Base-by-base conservation (phyloP, 2,329 filamentous ascomycete genomes). In the Fusarium euwallaceae region DNA sequence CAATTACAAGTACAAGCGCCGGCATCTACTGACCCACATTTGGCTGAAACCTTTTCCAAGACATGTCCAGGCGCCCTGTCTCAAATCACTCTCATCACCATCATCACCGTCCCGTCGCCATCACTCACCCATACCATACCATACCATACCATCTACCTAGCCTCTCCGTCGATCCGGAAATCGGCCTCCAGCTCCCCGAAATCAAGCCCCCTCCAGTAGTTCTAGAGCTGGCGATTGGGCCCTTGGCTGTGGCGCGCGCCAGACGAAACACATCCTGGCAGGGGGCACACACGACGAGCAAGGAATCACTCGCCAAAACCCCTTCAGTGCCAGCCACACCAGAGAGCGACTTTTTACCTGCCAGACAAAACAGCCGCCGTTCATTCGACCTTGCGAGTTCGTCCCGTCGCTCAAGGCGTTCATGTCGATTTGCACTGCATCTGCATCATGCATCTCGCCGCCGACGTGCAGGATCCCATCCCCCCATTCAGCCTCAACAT, bases 241-340 rank as follows among this genome's bases (percentile, higher is more conserved):
- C 64, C 62, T 72, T 53, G 37, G 27, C 65, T 74, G 64, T 74
- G 71, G 76, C 76, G 76, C 76, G 76, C 76, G 76, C 76, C 73
- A 78, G 70, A 76, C 72, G 73, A 78, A 78, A 78, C 76, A 67
- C 41, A 74, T 74, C 73, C 67, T 62, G 71, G 39, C 22, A 65
- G n/a, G 34, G 41, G 39, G 14, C 27, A 34, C 53, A 58, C 53
- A 58, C 53, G 29, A 58, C 53, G 32, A 58, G 32, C 29, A 24
- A 58, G 32, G 53, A 58, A 58, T 58, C 32, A 16, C 32, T 58
- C 53, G 29, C 48, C 48, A 29, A 53, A 43, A 27, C 43, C 14
- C 24, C 48, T 53, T 29, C 24, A n/a, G 48, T 4, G 48, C 24
- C 48, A 53, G 48, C 48, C 48, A 53, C 48, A 53, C 48, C 48